Evolutionary conservation across 805 yeast genomes (phyloP), one percentile per base, ranked within the genome.

Genomic region (Yueomyces sp.): DNA sequence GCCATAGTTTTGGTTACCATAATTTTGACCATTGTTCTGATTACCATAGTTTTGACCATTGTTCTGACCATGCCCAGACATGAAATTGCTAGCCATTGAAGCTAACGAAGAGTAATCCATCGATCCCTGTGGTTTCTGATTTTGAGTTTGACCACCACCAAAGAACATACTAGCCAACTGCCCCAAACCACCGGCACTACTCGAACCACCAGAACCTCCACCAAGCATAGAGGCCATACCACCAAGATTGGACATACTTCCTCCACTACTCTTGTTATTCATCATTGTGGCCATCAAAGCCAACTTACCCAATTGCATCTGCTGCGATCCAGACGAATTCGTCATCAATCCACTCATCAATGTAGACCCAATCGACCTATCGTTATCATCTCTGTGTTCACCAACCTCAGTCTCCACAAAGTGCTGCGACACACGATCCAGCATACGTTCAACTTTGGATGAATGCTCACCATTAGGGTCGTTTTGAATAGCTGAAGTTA

Each of bases 271-370:
- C 4, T 31, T 31, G 5, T 45, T 33, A 11, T 49, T 44, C 45
- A 58, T 40, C n/a, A 55, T 47, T 9, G 56, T 53, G 11, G 57
- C 44, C 12, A 58, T 44, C 33, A 58, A 44, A 6, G 63, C 61
- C 45, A 58, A 42, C 41, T 58, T 58, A 5, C 63, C 61, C 30
- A 58, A 41, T 41, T 58, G 63, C 2, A 59, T 44, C 37, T 52
- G 54, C 4, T 55, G 44, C 28, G 54, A 49, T 2, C 60, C 59
- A 39, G 52, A 52, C 30, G 49, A 50, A 30, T 40, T 49, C 4
- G 53, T 37, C 42, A 47, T 44, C 43, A 57, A 40, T 3, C 57
- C 48, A 39, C 44, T 50, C 48, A 57, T 44, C 33, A 55, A 44
- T 26, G 49, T 42, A n/a, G 26, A 5, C 12, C 57, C 55, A 26